Evolutionary conservation across 164 flowering plant genomes (phyloP).

Genomic region (Piper betle): DNA sequence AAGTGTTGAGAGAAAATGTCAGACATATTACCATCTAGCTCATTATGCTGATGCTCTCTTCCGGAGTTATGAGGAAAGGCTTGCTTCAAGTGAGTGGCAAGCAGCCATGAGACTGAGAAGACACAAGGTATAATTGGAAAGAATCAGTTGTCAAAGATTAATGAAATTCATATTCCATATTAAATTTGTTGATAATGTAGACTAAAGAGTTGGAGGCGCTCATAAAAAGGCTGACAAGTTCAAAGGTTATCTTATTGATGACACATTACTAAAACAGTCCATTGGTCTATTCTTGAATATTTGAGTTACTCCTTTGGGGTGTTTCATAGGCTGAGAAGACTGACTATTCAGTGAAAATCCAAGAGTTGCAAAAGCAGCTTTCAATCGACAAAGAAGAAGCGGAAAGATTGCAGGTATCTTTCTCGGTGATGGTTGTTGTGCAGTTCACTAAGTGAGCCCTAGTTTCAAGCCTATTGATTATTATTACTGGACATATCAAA

Average conservation of each 20-base stretch:
- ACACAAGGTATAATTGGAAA: slow-evolving; percentile 75
- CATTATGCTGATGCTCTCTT: slow-evolving; percentile 93
- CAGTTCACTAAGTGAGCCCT: not conserved
- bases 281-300: not conserved
- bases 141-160: slow-evolving; percentile 1
- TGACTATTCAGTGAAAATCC: slow-evolving; percentile 78
- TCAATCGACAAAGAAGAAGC: slow-evolving; percentile 83
- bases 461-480: not conserved
- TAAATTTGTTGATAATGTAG: slow-evolving; percentile 25
- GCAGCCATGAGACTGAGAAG: slow-evolving; percentile 82
- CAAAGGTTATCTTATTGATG: slow-evolving; percentile 34
- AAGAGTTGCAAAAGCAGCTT: slow-evolving; percentile 90
- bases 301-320: slow-evolving; percentile 3
- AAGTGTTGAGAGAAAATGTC: slow-evolving; percentile 43
- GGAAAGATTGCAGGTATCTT: slow-evolving; percentile 56
- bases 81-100: slow-evolving; percentile 87
- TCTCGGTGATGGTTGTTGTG: not conserved
- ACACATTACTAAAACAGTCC: not conserved
- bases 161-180: not conserved
- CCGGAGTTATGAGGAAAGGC: slow-evolving; percentile 84
- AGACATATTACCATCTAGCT: slow-evolving; percentile 87
- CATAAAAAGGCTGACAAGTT: slow-evolving; percentile 47
- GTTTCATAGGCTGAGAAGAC: slow-evolving; percentile 60
- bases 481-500: not conserved
- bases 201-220: slow-evolving; percentile 81